A percentile compares a stretch with the other conserved stretches of the same genome.
Conservation (phyloP, 140 eudicot species). For the Eryngium alpinum region DNA sequence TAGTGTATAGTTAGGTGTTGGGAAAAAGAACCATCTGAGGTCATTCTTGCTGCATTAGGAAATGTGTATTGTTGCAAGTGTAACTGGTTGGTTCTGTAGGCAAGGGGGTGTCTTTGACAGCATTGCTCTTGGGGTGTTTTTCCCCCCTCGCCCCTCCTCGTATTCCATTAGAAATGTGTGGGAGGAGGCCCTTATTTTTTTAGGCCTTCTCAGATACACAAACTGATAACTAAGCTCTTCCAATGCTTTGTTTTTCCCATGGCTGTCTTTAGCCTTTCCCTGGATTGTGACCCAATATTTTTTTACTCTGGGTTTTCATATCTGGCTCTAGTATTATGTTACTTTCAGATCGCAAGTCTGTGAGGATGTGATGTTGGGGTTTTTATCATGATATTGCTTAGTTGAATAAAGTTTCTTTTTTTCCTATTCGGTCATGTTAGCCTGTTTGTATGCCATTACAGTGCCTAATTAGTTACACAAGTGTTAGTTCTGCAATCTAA, state of each 20-base stretch:
- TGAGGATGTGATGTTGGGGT: not conserved
- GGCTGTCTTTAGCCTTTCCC: not conserved
- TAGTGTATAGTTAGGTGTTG: constrained; percentile 10
- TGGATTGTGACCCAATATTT: not conserved
- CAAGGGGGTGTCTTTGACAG: constrained; percentile 12
- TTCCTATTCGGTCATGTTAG: too few relatives aligned
- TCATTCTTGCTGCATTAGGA: not conserved
- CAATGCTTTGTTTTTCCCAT: not conserved
- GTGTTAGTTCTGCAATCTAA: too few relatives aligned
- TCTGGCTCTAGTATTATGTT: not conserved
- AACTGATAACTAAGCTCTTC: not conserved
- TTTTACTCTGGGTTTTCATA: constrained; percentile 5
- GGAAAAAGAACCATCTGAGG: not conserved
- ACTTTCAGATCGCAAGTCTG: not conserved
- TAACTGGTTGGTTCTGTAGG: constrained; percentile 24
- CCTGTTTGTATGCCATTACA: not conserved
- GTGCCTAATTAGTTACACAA: not conserved
- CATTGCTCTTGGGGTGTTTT: constrained; percentile 25
- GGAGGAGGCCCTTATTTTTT: constrained; percentile 28
- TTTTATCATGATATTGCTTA: not conserved
- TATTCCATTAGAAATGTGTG: not conserved
- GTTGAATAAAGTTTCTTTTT: not conserved
- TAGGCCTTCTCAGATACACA: constrained; percentile 22
- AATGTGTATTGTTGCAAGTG: constrained; percentile 1
- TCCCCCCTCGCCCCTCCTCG: constrained; percentile 21